Evolutionary conservation across 2,329 filamentous ascomycete genomes (phyloP).

Genomic region (Chlorencoelia australis): DNA sequence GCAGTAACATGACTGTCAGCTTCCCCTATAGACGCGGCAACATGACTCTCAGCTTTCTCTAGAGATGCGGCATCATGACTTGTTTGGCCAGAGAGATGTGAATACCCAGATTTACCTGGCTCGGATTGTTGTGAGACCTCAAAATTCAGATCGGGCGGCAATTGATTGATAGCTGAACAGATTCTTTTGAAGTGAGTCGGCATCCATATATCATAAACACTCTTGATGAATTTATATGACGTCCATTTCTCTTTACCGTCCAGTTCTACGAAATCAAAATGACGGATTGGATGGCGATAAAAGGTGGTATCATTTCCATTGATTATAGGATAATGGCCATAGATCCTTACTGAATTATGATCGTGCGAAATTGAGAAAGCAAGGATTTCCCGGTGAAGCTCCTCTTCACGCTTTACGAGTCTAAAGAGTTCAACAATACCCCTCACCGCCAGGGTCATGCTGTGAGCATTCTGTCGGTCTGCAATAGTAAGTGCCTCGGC

Average conservation of each 20-base stretch:
- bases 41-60: too few relatives aligned
- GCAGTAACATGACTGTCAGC: too few relatives aligned
- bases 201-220: background rate
- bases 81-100: background rate
- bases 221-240: background rate
- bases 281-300: background rate
- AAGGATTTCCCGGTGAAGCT: background rate
- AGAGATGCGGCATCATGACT: too few relatives aligned
- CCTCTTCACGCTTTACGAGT: background rate
- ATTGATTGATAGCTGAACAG: background rate
- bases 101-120: background rate
- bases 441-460: background rate
- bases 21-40: too few relatives aligned
- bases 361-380: background rate
- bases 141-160: background rate
- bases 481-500: constrained; percentile 28
- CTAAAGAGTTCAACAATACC: background rate
- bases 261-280: background rate
- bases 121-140: constrained; percentile 1
- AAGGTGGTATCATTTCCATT: background rate
- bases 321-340: background rate
- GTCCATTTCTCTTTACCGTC: background rate
- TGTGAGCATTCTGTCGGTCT: constrained; percentile 28
- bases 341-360: background rate
- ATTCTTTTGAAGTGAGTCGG: background rate